A percentile compares a stretch with the other conserved stretches of the same genome.
Evolutionary conservation across 495 filamentous ascomycete species (phyloP).

Genomic region (Polyplosphaeria fusca): DNA sequence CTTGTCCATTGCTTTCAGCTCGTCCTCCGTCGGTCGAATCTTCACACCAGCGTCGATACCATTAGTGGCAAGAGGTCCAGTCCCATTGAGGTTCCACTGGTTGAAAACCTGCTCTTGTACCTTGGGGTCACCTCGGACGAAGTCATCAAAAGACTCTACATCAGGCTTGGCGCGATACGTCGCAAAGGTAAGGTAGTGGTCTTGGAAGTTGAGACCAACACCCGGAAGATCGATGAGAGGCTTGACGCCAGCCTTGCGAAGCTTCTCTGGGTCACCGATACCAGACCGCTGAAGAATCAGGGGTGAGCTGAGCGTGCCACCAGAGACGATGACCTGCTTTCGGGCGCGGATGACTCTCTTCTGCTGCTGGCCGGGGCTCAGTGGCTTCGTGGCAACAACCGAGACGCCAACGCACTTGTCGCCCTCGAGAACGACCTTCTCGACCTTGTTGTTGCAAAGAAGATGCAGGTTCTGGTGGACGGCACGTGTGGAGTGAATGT

Average conservation of each 20-base stretch:
- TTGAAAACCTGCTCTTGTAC: constrained; percentile 51
- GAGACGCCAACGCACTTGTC: constrained; percentile 38
- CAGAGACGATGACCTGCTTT: constrained; percentile 75
- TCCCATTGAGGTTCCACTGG: constrained; percentile 77
- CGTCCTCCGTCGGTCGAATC: constrained; percentile 66
- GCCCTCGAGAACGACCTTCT: constrained; percentile 73
- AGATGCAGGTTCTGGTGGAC: constrained; percentile 67
- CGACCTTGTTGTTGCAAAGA: constrained; percentile 67
- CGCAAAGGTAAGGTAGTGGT: constrained; percentile 80
- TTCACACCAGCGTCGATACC: constrained; percentile 84
- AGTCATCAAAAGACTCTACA: constrained; percentile 77
- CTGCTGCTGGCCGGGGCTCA: constrained; percentile 42
- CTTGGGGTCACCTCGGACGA: constrained; percentile 68
- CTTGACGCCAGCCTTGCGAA: constrained; percentile 63
- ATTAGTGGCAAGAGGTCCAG: constrained; percentile 76
- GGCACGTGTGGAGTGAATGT: constrained; percentile 43
- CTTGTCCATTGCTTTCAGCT: constrained; percentile 61
- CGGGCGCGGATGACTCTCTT: constrained; percentile 55
- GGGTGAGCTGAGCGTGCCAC: constrained; percentile 75
- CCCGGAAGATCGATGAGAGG: constrained; percentile 75
- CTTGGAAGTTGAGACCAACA: constrained; percentile 80
- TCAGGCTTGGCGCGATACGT: constrained; percentile 73
- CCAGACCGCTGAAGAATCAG: constrained; percentile 74
- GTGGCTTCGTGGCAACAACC: constrained; percentile 43
- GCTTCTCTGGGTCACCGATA: constrained; percentile 69